These are phyloP conservation scores for Spiraea crenata DNA, from an alignment of 331 rosid genomes.

Conservation along the genomic window DNA sequence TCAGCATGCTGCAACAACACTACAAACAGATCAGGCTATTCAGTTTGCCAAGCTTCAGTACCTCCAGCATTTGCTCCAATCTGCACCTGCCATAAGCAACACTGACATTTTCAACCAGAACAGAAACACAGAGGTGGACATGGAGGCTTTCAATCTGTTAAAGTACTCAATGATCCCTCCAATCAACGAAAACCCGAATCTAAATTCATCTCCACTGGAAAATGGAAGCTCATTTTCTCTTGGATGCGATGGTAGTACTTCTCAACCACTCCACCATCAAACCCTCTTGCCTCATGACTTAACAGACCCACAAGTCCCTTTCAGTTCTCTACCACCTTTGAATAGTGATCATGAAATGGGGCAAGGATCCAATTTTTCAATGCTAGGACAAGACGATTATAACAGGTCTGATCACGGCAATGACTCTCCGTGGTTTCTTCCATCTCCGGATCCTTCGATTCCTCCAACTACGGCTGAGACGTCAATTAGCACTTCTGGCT, in stretches of 20 bases:
- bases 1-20: slow-evolving; percentile 42
- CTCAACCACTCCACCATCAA: slow-evolving; percentile 78
- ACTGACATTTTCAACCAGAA: slow-evolving; percentile 35
- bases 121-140: slow-evolving; percentile 26
- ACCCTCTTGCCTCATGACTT: slow-evolving; percentile 24
- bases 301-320: slow-evolving; percentile 65
- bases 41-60: slow-evolving; percentile 58
- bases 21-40: slow-evolving; percentile 51
- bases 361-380: slow-evolving; percentile 40
- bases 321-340: slow-evolving; percentile 60
- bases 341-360: slow-evolving; percentile 31
- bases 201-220: slow-evolving; percentile 18
- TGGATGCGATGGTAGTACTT: slow-evolving; percentile 19
- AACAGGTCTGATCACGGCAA: slow-evolving; percentile 22
- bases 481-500: slow-evolving; percentile 41
- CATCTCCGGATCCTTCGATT: slow-evolving; percentile 28
- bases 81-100: slow-evolving; percentile 21
- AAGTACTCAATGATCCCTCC: slow-evolving; percentile 26
- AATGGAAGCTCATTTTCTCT: slow-evolving; percentile 40
- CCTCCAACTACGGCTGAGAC: slow-evolving; percentile 27
- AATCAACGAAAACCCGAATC: slow-evolving; percentile 31
- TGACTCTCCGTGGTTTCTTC: slow-evolving; percentile 37
- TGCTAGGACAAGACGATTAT: slow-evolving; percentile 47
- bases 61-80: slow-evolving; percentile 49
- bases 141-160: slow-evolving; percentile 37